Evolutionary conservation across 2,329 filamentous ascomycete species (phyloP), one percentile per base, ranked within the genome.

Genomic region (Anthostomella pinea): DNA sequence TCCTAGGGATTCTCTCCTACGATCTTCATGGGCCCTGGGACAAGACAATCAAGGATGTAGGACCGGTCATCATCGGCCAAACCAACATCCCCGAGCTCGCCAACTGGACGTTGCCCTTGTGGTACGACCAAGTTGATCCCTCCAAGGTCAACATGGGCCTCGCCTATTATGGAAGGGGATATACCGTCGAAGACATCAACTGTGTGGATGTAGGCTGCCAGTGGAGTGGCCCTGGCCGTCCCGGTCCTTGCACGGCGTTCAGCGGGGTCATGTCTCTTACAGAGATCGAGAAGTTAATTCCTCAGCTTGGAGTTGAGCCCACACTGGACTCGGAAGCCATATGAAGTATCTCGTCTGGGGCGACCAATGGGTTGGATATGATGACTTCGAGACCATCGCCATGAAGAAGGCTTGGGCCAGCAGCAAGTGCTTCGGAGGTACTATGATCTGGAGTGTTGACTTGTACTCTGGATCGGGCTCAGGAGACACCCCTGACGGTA

Each of bases 91-190:
- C 50, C 0, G 68, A 72, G 25, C 69, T 73, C n/a, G 35, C 44
- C 2, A 57, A 57, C 3, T 51, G 58, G 3, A 54, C 64, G 0
- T 24, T 60, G 0, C 63, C 65, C 0, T 39, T 75, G 0, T 73
- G 66, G 66, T 66, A 59, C 33, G 63, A 59, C 21, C 56, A 57
- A 1, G 34, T 74, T 0, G 41, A 64, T 26, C 59, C 65, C 0
- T 28, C 33, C 3, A 70, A 73, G 42, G 48, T 75, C 22, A 69
- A 69, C 37, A 48, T 75, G 3, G 72, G 72, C 1, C 35, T 73
- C 1, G 68, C 68, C 1, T 63, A 60, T 30, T 76, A 76, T 34
- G 70, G 70, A 0, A 57, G 70, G 5, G 62, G 66, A 2, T 73
- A 66, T 29, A 72, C 64, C 0, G 19, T 64, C 1, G 19, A 41